These are phyloP conservation scores for Colletotrichum godetiae DNA, from an alignment of 2,329 filamentous ascomycete genomes.

Conservation along the genomic window DNA sequence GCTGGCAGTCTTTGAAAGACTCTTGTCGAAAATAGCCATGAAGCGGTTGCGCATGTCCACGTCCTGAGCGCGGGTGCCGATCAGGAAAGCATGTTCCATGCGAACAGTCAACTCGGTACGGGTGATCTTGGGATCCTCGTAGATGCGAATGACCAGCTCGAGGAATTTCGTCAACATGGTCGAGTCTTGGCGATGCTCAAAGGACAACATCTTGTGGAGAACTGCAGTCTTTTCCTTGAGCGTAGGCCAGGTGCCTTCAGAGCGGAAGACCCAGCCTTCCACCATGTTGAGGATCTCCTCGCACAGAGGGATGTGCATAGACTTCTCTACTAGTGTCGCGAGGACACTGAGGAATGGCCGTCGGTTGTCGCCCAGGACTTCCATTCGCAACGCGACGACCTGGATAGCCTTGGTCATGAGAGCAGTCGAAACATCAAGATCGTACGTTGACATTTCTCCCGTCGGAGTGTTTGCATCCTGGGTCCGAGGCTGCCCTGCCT, in stretches of 20 bases:
- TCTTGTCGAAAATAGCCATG: slow-evolving; percentile 95
- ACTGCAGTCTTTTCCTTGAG: slow-evolving; percentile 99
- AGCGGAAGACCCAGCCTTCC: slow-evolving; percentile 95
- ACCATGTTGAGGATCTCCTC: slow-evolving; percentile 95
- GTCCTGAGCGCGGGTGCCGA: slow-evolving; percentile 91
- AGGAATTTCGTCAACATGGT: slow-evolving; percentile 93
- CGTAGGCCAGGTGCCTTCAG: slow-evolving; percentile 94
- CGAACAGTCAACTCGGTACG: slow-evolving; percentile 95
- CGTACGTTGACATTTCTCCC: slow-evolving; percentile 76
- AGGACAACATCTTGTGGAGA: slow-evolving; percentile 98
- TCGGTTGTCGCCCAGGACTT: slow-evolving; percentile 88
- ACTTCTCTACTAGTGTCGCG: slow-evolving; percentile 95
- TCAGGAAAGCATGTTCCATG: slow-evolving; percentile 97
- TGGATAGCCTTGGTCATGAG: slow-evolving; percentile 97
- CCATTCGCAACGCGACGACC: slow-evolving; percentile 91
- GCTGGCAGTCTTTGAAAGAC: slow-evolving; percentile 90
- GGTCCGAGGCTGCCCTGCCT: slow-evolving; percentile 50
- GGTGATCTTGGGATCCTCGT: slow-evolving; percentile 96
- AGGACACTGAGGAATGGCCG: slow-evolving; percentile 95
- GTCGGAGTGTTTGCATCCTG: slow-evolving; percentile 66
- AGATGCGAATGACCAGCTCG: slow-evolving; percentile 95
- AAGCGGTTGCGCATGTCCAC: slow-evolving; percentile 98
- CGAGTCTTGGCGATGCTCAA: slow-evolving; percentile 85
- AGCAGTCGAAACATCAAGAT: slow-evolving; percentile 88
- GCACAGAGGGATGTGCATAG: slow-evolving; percentile 86